Base-by-base conservation (phyloP, 768 basidiomycete species). In the Pisolithus sp. region DNA sequence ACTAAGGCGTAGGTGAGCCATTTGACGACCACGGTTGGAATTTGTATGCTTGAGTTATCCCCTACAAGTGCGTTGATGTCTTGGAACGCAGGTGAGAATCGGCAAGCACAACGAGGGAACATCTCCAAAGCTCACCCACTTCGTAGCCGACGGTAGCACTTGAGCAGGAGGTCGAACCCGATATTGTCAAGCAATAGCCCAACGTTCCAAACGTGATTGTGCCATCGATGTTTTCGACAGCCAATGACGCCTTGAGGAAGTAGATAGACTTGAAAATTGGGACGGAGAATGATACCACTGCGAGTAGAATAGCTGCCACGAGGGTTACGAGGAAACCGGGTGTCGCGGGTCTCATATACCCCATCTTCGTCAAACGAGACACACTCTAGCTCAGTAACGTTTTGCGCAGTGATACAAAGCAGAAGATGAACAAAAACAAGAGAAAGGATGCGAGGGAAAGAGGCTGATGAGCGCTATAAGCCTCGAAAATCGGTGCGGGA, bases 1-100 rank as follows among this genome's bases (percentile, higher is more conserved):
- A 97, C 82, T 57, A 99, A 83, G 21, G 83, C 85, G 62, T 95
- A 95, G 9, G 96, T 98, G 63, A 97, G 73, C 91, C 94, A 97
- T 73, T 96, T 95, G 54, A 93, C 87, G 46, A 84, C 78, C 6
- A 91, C 80, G 51, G 82, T 73, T 2, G 93, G 92, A 47, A 97
- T 89, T 58, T 90, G 67, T 34, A 94, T 69, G 24, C 73, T 60
- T 2, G 79, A 71, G 4, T 75, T 68, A 65, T 90, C 77, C 6
- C 85, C 89, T 30, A 96, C 81, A 2, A 97, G 76, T 36, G 73
- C 63, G 61, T 93, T 91, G 58, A 94, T 81, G 60, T 97, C 93
- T 94, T 45, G 56, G 44, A 46, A 7, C 26, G 44, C 28, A 40
- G 46, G 52, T 41, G 46, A 67, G 52, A 51, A 43, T 34, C 34